phyloP scores from a whole-genome alignment of 192 early-diverging fungal genomes.

The Linnemannia elongata region DNA sequence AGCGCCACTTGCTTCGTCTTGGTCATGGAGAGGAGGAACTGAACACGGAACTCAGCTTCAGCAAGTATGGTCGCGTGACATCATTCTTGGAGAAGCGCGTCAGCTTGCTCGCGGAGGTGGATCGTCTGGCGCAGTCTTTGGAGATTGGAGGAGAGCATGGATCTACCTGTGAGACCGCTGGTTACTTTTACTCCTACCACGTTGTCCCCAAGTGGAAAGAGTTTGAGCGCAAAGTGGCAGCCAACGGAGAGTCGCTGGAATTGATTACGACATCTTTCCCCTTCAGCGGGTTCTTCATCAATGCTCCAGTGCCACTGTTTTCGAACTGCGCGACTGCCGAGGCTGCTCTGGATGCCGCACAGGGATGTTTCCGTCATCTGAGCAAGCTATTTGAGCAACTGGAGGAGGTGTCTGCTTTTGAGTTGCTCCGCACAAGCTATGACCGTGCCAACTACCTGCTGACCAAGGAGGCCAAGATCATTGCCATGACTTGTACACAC shows the following conservation, averaged over 20 bases:
- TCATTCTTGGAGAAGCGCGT: slow-evolving; percentile 90
- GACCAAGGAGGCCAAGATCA: slow-evolving; percentile 95
- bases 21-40: slow-evolving; percentile 96
- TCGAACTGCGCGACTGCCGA: slow-evolving; percentile 60
- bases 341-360: slow-evolving; percentile 70
- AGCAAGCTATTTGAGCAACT: slow-evolving; percentile 87
- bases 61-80: slow-evolving; percentile 94
- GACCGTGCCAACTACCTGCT: slow-evolving; percentile 94
- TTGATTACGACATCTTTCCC: slow-evolving; percentile 77
- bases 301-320: slow-evolving; percentile 81
- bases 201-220: slow-evolving; percentile 79
- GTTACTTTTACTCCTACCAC: slow-evolving; percentile 89
- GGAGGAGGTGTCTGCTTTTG: slow-evolving; percentile 94
- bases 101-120: slow-evolving; percentile 81
- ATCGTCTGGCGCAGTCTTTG: slow-evolving; percentile 81
- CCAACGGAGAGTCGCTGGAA: slow-evolving; percentile 45
- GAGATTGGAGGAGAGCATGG: slow-evolving; percentile 88
- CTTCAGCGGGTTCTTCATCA: slow-evolving; percentile 83
- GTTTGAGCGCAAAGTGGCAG: slow-evolving; percentile 21
- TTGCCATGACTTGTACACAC: slow-evolving; percentile 98
- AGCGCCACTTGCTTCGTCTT: slow-evolving; percentile 92
- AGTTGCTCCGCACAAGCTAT: slow-evolving; percentile 81
- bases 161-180: slow-evolving; percentile 92
- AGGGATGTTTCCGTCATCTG: slow-evolving; percentile 89
- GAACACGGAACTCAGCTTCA: slow-evolving; percentile 84